phyloP scores from a whole-genome alignment of 306 rosid genomes.

The Sesbania bispinosa region DNA sequence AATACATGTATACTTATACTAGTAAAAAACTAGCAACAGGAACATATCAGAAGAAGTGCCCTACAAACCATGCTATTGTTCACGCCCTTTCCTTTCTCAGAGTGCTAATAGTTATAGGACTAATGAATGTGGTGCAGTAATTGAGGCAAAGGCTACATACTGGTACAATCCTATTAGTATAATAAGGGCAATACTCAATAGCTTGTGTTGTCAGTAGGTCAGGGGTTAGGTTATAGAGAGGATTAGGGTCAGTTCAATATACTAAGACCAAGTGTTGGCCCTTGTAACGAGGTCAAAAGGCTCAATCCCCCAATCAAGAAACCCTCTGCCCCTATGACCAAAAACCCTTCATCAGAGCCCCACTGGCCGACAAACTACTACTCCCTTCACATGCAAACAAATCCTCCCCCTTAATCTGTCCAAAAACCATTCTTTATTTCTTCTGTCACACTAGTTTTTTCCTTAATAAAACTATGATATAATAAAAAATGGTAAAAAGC shows the following conservation, averaged over 20 bases:
- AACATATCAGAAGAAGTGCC: background rate
- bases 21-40: too few species aligned
- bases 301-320: constrained; percentile 36
- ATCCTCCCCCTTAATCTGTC: background rate
- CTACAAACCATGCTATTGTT: background rate
- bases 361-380: constrained; percentile 55
- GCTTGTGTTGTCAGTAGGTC: constrained; percentile 13
- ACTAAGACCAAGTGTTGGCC: constrained; percentile 35
- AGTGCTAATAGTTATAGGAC: background rate
- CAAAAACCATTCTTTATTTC: constrained; percentile 1
- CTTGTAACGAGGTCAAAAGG: constrained; percentile 59
- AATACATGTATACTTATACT: background rate
- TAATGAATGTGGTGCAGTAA: background rate
- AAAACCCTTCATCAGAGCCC: constrained; percentile 17
- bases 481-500: background rate
- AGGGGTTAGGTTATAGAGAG: constrained; percentile 19
- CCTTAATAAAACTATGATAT: background rate
- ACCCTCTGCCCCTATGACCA: constrained; percentile 31
- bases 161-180: too few species aligned
- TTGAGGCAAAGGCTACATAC: constrained; percentile 22
- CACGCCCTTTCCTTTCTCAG: background rate
- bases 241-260: constrained; percentile 27
- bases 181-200: background rate
- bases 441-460: background rate
- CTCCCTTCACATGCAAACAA: constrained; percentile 64